phyloP scores from a whole-genome alignment of 2,329 filamentous ascomycete genomes.

The Sarocladiaceae sp. region DNA sequence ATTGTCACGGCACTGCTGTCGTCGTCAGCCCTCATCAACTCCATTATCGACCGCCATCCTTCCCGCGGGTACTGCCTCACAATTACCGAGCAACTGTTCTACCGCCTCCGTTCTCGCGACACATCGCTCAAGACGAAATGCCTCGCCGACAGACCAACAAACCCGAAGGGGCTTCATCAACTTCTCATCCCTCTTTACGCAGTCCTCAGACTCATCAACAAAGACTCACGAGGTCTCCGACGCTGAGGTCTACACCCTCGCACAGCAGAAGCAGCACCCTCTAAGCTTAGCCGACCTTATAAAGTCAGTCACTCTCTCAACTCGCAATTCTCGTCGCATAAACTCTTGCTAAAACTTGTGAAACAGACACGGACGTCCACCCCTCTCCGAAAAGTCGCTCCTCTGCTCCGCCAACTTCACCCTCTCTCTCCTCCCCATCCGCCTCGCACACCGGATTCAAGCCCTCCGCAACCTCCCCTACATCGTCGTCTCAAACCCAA shows the following conservation, averaged over 20 bases:
- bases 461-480: slow-evolving; percentile 89
- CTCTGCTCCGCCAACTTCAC: slow-evolving; percentile 94
- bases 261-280: slow-evolving; percentile 69
- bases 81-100: no score
- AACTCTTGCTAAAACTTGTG: slow-evolving; percentile 9
- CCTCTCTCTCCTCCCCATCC: slow-evolving; percentile 81
- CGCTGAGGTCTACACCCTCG: slow-evolving; percentile 72
- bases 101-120: no score
- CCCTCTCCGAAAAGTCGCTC: slow-evolving; percentile 71
- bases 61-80: slow-evolving; percentile 4
- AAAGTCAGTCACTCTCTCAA: slow-evolving; percentile 49
- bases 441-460: slow-evolving; percentile 89
- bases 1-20: not conserved
- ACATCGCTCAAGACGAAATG: no score
- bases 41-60: not conserved
- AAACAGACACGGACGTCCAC: slow-evolving; percentile 67
- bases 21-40: no score
- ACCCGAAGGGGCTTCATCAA: not conserved
- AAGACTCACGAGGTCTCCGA: slow-evolving; percentile 44
- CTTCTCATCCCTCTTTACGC: slow-evolving; percentile 1
- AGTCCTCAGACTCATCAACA: not conserved
- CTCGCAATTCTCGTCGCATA: slow-evolving; percentile 4
- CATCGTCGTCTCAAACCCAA: slow-evolving; percentile 96
- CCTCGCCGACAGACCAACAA: not conserved
- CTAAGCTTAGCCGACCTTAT: slow-evolving; percentile 84